A percentile compares a stretch with the other conserved stretches of the same genome.
These are phyloP conservation scores for Penstemon davidsonii DNA, from an alignment of 257 asterid genomes.

Conservation along the genomic window DNA sequence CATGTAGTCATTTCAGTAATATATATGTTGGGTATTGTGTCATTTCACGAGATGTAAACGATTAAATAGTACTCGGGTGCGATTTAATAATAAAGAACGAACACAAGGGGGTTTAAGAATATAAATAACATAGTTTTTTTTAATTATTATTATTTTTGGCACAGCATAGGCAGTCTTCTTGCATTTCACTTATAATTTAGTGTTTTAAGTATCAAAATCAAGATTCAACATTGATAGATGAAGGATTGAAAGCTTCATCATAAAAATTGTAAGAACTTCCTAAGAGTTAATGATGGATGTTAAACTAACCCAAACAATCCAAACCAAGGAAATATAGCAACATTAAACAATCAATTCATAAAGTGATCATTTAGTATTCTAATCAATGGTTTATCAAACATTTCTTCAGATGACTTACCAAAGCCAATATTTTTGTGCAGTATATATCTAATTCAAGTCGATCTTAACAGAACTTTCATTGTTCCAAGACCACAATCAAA, in stretches of 20 bases:
- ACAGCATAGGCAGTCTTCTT: too few species aligned
- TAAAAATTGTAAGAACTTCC: too few species aligned
- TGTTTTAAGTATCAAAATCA: background rate
- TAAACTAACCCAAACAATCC: too few species aligned
- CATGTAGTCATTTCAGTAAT: too few species aligned
- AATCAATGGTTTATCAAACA: background rate
- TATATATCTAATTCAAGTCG: background rate
- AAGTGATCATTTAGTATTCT: background rate
- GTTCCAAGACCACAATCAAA: constrained; percentile 7
- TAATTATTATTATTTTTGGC: too few species aligned
- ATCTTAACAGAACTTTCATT: constrained; percentile 11
- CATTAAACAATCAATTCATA: background rate
- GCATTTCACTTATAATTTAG: too few species aligned
- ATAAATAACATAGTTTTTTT: background rate
- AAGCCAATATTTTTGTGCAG: background rate
- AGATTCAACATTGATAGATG: background rate
- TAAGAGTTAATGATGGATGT: too few species aligned
- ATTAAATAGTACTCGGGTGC: too few species aligned
- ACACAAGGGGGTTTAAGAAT: background rate
- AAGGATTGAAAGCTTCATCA: too few species aligned
- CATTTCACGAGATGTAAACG: too few species aligned
- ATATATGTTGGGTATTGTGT: too few species aligned
- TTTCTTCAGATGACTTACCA: background rate
- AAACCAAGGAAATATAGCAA: background rate
- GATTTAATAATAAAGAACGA: background rate